Evolutionary conservation across 495 filamentous ascomycete genomes (phyloP), one percentile per base, ranked within the genome.

Genomic region (Lepraria neglecta): DNA sequence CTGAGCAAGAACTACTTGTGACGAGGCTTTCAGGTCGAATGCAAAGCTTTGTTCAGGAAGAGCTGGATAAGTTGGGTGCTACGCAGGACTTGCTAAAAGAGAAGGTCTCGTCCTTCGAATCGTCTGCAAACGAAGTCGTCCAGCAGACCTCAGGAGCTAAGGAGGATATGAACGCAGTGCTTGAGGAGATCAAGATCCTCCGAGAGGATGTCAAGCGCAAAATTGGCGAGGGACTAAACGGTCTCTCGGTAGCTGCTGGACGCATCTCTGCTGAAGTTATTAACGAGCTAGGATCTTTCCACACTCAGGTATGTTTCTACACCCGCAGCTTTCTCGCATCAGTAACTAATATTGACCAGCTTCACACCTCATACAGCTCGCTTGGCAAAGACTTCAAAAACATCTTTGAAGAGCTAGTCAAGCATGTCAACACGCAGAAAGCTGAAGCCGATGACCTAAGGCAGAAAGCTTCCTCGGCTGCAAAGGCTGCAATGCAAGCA

Each of bases 221-320:
- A 47, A 89, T 97, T 40, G 90, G 90, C 4, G 85, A 90, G 65
- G 92, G 92, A 4, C 78, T 98, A 17, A 87, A 87, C 69, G 86
- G 90, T 7, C 82, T 98, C 3, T 90, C 91, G 1, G 81, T 79
- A 31, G 92, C 92, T 12, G 92, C 94, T 7, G 88, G 89, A 70
- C 83, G 84, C 19, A 97, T 97, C 59, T 89, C 90, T 0, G 86
- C 86, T 27, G 92, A 94, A 66, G 91, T 98, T n/a, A 85, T 96
- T 51, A 86, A 81, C 56, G 92, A 97, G 71, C 79, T 97, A 42
- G 78, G 84, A 10, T 80, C 80, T 21, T 96, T 97, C 61, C 90
- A 96, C 65, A 82, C 76, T 58, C 86, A 91, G 72, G 81, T 84
- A 75, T 59, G 72, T 61, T 21, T 38, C 42, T 12, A 33, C 10